Conservation (phyloP, 345 rosid genomes). For the Clausena lansium region DNA sequence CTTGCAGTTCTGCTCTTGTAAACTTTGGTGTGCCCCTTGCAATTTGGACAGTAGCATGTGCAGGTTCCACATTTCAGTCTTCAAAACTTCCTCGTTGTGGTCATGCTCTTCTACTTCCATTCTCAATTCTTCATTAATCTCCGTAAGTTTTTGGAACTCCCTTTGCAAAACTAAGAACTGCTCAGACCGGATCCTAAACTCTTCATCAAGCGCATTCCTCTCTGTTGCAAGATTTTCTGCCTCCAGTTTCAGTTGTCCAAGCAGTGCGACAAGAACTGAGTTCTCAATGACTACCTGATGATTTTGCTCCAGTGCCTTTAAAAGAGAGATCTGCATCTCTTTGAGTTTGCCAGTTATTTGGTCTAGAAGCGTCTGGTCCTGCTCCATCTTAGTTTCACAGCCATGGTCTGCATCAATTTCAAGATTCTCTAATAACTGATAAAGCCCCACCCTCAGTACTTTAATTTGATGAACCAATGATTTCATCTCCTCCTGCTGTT, state of each 20-base stretch:
- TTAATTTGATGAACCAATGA: conserved; percentile 51
- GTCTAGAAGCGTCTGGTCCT: conserved; percentile 41
- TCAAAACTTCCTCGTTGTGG: conserved; percentile 55
- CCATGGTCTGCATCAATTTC: conserved; percentile 35
- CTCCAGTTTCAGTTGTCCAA: conserved; percentile 64
- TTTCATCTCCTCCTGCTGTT: conserved; percentile 52
- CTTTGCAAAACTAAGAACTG: conserved; percentile 43
- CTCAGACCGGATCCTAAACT: conserved; percentile 44
- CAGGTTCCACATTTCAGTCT: conserved; percentile 47
- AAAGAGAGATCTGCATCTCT: conserved; percentile 52
- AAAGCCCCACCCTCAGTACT: conserved; percentile 50
- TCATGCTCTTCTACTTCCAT: conserved; percentile 49
- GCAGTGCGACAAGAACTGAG: conserved; percentile 53
- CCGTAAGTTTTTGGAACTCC: conserved; percentile 39
- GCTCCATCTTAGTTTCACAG: conserved; percentile 34
- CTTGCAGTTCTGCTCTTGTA: conserved; percentile 53
- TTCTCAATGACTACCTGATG: conserved; percentile 55
- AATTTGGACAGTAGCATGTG: conserved; percentile 43
- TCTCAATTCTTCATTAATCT: conserved; percentile 48
- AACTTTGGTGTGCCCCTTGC: conserved; percentile 38
- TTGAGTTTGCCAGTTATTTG: conserved; percentile 44
- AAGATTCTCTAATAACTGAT: conserved; percentile 49
- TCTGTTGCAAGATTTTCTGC: conserved; percentile 46
- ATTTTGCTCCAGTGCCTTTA: conserved; percentile 52
- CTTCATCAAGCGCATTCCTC: conserved; percentile 42